These are phyloP conservation scores for Sergeia podlipaevii DNA, from an alignment of 208 protist genomes.

Conservation along the genomic window DNA sequence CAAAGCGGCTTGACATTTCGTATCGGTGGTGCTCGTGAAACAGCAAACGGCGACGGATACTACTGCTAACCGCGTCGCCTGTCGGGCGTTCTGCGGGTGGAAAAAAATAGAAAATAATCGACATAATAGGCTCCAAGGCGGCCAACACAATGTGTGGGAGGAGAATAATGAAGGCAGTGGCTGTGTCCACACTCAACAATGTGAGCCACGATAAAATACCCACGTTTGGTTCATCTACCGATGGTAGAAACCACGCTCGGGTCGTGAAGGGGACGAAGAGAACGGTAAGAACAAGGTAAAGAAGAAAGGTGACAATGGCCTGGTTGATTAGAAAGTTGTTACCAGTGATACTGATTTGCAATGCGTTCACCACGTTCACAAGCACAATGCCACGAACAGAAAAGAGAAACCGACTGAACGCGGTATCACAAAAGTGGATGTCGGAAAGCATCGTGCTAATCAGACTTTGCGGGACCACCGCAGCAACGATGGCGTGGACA, in stretches of 20 bases:
- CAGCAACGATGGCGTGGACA: slow-evolving; percentile 44
- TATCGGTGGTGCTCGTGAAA: slow-evolving; percentile 39
- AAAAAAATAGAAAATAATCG: slow-evolving; percentile 63
- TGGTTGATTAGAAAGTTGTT: slow-evolving; percentile 70
- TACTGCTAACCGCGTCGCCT: slow-evolving; percentile 26
- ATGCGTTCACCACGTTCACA: slow-evolving; percentile 65
- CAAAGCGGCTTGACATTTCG: slow-evolving; percentile 35
- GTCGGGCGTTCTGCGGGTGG: slow-evolving; percentile 23
- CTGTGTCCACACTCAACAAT: slow-evolving; percentile 43
- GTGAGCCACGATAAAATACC: slow-evolving; percentile 58
- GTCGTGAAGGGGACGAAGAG: slow-evolving; percentile 71
- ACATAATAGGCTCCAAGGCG: slow-evolving; percentile 60
- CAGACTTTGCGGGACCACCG: slow-evolving; percentile 36
- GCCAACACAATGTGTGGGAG: slow-evolving; percentile 57
- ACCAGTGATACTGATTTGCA: slow-evolving; percentile 56
- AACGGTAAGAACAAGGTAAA: slow-evolving; percentile 57
- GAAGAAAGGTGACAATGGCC: slow-evolving; percentile 35
- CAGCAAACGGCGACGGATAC: slow-evolving; percentile 48
- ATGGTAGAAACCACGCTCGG: slow-evolving; percentile 74
- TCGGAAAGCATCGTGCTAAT: slow-evolving; percentile 49
- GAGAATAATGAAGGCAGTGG: slow-evolving; percentile 35
- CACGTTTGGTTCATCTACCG: slow-evolving; percentile 63
- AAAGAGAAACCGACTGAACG: slow-evolving; percentile 69
- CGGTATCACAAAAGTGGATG: slow-evolving; percentile 49
- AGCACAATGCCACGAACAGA: slow-evolving; percentile 61